phyloP scores from a whole-genome alignment of 164 flowering plant genomes.

The Vitis rupestris region DNA sequence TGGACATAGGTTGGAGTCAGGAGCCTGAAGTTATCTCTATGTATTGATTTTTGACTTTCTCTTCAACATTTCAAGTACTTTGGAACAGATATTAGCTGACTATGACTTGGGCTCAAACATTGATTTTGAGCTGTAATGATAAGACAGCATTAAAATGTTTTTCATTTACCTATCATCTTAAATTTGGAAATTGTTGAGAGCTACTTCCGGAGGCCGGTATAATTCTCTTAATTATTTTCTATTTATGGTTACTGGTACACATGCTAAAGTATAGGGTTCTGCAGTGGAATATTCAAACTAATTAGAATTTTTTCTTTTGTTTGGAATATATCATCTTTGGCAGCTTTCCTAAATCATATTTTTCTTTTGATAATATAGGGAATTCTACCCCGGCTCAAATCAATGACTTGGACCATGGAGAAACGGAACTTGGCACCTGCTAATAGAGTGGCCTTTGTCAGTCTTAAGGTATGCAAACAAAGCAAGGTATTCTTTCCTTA shows the following conservation, averaged over 20 bases:
- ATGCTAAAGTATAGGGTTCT: background rate
- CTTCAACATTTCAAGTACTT: background rate
- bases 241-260: background rate
- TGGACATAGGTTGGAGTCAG: background rate
- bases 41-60: no score
- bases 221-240: background rate
- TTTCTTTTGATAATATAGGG: constrained; percentile 18
- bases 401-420: constrained; percentile 65
- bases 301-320: no score
- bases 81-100: background rate
- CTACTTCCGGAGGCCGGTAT: background rate
- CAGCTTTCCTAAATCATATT: background rate
- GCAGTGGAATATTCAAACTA: background rate
- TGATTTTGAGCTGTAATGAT: background rate
- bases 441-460: constrained; percentile 46
- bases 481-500: background rate
- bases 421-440: constrained; percentile 32
- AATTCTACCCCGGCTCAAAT: constrained; percentile 44
- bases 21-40: background rate
- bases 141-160: background rate
- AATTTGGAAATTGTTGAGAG: background rate
- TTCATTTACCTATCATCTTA: background rate
- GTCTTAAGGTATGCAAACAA: constrained; percentile 42
- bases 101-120: background rate
- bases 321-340: no score